These are phyloP conservation scores for Fusarium incarnatum DNA, from an alignment of 2,329 filamentous ascomycete species.

Conservation along the genomic window DNA sequence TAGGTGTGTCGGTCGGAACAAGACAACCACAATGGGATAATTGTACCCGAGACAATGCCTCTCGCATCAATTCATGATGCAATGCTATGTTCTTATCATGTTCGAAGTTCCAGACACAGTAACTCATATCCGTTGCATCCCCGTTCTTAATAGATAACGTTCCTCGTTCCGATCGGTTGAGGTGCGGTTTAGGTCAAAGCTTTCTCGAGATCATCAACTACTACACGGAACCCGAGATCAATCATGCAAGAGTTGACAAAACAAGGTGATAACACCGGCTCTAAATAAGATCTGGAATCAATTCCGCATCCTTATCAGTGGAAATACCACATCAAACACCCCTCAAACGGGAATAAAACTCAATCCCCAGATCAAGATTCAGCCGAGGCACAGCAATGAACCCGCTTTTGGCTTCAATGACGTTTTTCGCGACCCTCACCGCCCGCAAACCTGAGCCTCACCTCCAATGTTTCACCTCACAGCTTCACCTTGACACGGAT, in stretches of 20 bases:
- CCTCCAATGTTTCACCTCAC: slow-evolving; percentile 1
- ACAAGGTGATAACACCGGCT: neutral
- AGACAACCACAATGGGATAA: neutral
- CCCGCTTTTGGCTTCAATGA: neutral
- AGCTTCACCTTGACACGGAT: neutral
- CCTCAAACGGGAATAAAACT: neutral
- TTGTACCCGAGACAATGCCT: neutral
- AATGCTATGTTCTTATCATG: neutral
- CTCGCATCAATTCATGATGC: neutral
- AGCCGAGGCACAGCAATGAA: slow-evolving; percentile 1
- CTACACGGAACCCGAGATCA: neutral
- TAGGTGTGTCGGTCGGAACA: neutral
- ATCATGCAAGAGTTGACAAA: too few relatives aligned
- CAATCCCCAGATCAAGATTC: neutral
- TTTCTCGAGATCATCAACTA: fast-evolving
- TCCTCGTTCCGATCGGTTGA: neutral
- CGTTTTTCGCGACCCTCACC: slow-evolving; percentile 14
- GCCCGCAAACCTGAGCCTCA: neutral
- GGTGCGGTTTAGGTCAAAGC: neutral
- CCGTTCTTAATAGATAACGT: neutral
- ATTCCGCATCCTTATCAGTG: neutral
- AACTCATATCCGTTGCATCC: neutral
- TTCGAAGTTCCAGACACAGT: too few relatives aligned
- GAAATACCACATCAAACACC: neutral
- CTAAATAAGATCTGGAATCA: neutral